Evolutionary conservation across 768 basidiomycete genomes (phyloP), one percentile per base, ranked within the genome.

Genomic region (Pisolithus microcarpus): DNA sequence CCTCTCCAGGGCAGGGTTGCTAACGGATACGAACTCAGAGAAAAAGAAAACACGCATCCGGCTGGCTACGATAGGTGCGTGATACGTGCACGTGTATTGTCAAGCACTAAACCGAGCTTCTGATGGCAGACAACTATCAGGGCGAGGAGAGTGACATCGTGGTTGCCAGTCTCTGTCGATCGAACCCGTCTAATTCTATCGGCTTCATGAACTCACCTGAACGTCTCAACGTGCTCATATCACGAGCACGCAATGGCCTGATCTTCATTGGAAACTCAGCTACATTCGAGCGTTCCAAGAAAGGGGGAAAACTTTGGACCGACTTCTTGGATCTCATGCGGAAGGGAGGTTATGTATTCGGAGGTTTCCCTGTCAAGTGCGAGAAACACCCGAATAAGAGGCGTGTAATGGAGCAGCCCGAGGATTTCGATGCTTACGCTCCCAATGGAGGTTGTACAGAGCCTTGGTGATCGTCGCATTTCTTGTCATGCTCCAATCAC

Each of bases 111-210:
- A 24, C 21, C 11, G 34, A 34, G 34, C 34, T 11, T 13, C 13
- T 13, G 23, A 1, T 39, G 26, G 26, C 26, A 85, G 85, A 87
- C 57, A 87, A 87, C 56, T 87, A 85, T 53, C 85, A 87, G 59
- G 85, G 85, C 3, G 85, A 87, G 60, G 84, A 87, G 62, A 80
- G 80, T 31, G 77, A 86, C 45, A 80, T 87, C 43, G 80, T 87
- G 24, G 66, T 87, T 31, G 71, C 74, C 5, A 79, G 76, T 10
- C 62, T 87, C 28, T 83, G 81, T 0, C 65, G 85, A 45, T 84
- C 82, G 54, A 85, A 87, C 52, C 5, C 66, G 0, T 51, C 64
- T 0, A 59, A 73, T 45, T 76, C 80, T 49, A 86, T 87, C 21
- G 84, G 85, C 0, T 87, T 87, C 66, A 85, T 87, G 84, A 76